These are phyloP conservation scores for Rhodotorula babjevae DNA, from an alignment of 768 basidiomycete species.

Conservation along the genomic window DNA sequence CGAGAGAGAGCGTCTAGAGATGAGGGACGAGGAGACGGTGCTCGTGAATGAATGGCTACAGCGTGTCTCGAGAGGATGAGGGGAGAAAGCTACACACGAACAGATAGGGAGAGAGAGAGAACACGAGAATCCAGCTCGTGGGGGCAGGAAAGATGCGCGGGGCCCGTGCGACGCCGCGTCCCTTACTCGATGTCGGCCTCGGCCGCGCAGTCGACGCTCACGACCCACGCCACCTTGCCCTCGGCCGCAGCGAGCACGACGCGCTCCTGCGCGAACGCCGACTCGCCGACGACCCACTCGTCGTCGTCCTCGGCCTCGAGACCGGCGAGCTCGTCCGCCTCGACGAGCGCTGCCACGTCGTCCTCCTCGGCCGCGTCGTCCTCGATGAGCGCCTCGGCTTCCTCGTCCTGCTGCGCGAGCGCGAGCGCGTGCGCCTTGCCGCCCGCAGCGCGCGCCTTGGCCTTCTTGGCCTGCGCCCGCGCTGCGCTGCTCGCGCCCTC, in stretches of 20 bases:
- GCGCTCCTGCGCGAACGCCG: not conserved
- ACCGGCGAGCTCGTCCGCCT: not conserved
- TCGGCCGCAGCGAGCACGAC: not conserved
- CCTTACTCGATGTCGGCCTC: conserved; percentile 6
- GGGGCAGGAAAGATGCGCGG: too few species aligned
- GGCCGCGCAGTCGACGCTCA: conserved; percentile 20
- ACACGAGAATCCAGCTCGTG: too few species aligned
- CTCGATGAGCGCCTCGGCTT: not conserved
- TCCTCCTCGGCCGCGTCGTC: not conserved
- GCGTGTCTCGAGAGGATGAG: not conserved
- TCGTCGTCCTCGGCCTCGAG: not conserved
- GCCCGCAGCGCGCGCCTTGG: too few species aligned
- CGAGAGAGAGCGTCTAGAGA: not conserved
- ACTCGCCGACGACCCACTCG: not conserved
- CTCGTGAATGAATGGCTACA: not conserved
- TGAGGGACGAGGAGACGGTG: too few species aligned
- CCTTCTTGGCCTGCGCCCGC: too few species aligned
- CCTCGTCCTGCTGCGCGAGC: too few species aligned
- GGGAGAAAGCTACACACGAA: not conserved
- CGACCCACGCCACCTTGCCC: conserved; percentile 5
- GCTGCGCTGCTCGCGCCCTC: too few species aligned
- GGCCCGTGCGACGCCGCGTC: too few species aligned
- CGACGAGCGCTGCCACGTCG: not conserved
- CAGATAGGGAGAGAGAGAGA: not conserved
- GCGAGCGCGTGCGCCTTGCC: too few species aligned